Conservation (phyloP, 1,284 basidiomycete species). For the Cerrena zonata region DNA sequence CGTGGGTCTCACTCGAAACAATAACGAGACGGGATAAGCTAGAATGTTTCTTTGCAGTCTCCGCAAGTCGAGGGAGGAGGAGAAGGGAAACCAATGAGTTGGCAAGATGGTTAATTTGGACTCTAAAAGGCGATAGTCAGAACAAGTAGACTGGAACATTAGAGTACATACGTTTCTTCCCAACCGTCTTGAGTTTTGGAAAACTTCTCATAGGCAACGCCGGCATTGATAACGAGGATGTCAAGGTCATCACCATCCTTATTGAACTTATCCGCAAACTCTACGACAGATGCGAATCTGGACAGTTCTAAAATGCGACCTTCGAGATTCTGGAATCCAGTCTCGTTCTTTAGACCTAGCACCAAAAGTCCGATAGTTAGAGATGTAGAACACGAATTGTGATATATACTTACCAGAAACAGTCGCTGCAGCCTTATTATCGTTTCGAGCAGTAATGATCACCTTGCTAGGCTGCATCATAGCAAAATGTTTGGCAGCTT, state of each 20-base stretch:
- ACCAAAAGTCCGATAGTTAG: neutral
- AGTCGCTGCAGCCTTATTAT: conserved; percentile 12
- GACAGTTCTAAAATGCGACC: conserved; percentile 26
- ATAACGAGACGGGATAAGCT: conserved; percentile 20
- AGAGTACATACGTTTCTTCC: conserved; percentile 22
- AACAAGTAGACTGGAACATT: neutral
- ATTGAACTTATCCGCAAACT: conserved; percentile 26
- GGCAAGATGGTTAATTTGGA: conserved; percentile 30
- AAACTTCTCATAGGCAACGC: conserved; percentile 14
- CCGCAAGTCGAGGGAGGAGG: conserved; percentile 24
- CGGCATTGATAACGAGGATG: conserved; percentile 32
- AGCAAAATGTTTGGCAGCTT: conserved; percentile 30
- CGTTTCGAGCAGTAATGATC: conserved; percentile 25
- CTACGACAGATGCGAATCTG: conserved; percentile 23
- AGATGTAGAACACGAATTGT: neutral
- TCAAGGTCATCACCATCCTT: conserved; percentile 27
- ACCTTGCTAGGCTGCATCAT: conserved; percentile 26
- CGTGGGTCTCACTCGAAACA: conserved; percentile 26
- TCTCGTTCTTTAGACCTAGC: conserved; percentile 23
- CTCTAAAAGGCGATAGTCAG: conserved; percentile 11
- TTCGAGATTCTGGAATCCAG: conserved; percentile 22
- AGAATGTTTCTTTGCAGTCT: conserved; percentile 11
- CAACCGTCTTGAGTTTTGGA: conserved; percentile 24
- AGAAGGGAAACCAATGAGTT: conserved; percentile 24
- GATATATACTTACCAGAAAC: neutral